A percentile compares a stretch with the other conserved stretches of the same genome.
phyloP scores from a whole-genome alignment of 1,284 basidiomycete genomes.

The Cutaneotrichosporon sp. region DNA sequence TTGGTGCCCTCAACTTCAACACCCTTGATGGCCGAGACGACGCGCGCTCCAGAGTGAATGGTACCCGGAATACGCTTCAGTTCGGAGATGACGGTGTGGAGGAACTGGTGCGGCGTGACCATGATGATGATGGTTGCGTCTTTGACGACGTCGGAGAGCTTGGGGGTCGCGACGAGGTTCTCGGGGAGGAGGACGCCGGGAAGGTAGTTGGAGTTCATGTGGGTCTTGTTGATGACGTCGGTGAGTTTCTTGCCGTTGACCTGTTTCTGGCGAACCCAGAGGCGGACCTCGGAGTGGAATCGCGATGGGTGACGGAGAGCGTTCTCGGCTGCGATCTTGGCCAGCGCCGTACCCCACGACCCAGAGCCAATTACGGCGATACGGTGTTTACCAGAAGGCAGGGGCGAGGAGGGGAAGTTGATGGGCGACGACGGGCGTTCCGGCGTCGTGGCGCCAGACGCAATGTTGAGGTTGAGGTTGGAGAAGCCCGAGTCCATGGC shows the following conservation, averaged over 20 bases:
- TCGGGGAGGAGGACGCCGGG: slow-evolving; percentile 58
- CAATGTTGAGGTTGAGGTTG: slow-evolving; percentile 40
- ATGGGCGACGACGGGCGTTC: slow-evolving; percentile 46
- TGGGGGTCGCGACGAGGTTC: slow-evolving; percentile 59
- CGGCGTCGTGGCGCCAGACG: slow-evolving; percentile 42
- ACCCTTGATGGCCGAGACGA: slow-evolving; percentile 59
- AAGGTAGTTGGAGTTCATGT: slow-evolving; percentile 61
- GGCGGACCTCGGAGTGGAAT: slow-evolving; percentile 57
- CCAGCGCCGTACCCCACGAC: slow-evolving; percentile 60
- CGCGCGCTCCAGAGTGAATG: slow-evolving; percentile 52
- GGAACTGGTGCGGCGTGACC: slow-evolving; percentile 58
- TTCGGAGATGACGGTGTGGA: slow-evolving; percentile 49
- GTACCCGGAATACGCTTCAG: slow-evolving; percentile 52
- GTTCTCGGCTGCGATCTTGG: slow-evolving; percentile 60
- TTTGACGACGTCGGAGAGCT: slow-evolving; percentile 57
- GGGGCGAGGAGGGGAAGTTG: slow-evolving; percentile 43
- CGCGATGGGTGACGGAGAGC: slow-evolving; percentile 48
- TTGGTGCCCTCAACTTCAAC: slow-evolving; percentile 58
- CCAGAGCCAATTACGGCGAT: slow-evolving; percentile 60
- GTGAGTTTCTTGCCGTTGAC: slow-evolving; percentile 59
- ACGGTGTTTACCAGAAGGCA: slow-evolving; percentile 55
- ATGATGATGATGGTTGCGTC: slow-evolving; percentile 60
- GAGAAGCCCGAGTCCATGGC: slow-evolving; percentile 27
- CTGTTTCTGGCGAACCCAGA: slow-evolving; percentile 58
- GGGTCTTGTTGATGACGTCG: slow-evolving; percentile 59